Evolutionary conservation across 2,329 filamentous ascomycete species (phyloP), one percentile per base, ranked within the genome.

Genomic region (Fusarium tanahbumbuense): DNA sequence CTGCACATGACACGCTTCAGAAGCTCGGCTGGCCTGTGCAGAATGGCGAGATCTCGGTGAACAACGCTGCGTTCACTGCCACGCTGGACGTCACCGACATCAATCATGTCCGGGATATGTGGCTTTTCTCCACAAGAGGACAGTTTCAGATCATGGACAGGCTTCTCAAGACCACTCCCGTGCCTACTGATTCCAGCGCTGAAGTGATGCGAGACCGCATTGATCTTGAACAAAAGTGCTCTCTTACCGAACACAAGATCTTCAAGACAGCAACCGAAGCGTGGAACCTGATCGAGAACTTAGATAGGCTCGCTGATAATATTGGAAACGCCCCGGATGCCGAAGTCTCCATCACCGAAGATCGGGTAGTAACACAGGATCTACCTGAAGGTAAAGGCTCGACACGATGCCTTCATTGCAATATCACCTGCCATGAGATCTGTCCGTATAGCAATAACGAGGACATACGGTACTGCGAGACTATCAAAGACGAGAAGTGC

Each of bases 1-100:
- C 23, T 27, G 49, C 49, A 10, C 49, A 53, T 15, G 32, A 53
- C 25, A 28, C 23, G 20, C 49, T 53, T 28, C 32, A 53, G 15
- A 42, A 18, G 11, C 34, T 53, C 49, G 37, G 37, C 13, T 53
- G 49, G 49, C 49, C 49, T 27, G 18, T 53, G n/a, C 49, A 28
- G 7, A 53, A 30, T 30, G 49, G 34, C 6, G 49, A 53, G 23
- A 53, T 53, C n/a, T 53, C 49, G n/a, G 49, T 53, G n/a, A 53
- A 53, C 23, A 53, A 53, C n/a, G 7, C 23, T 53, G 49, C 49
- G 12, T 53, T 53, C 25, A 28, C 49, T 53, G 13, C 25, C 13
- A 42, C 25, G 10, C 13, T 53, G 8, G 49, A 53, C 11, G 18
- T 30, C n/a, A 30, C 34, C 23, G 25, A 53, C 25, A 42, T 42